A percentile compares a stretch with the other conserved stretches of the same genome.
Evolutionary conservation across 441 rosid species (phyloP).

Genomic region (Hura crepitans): DNA sequence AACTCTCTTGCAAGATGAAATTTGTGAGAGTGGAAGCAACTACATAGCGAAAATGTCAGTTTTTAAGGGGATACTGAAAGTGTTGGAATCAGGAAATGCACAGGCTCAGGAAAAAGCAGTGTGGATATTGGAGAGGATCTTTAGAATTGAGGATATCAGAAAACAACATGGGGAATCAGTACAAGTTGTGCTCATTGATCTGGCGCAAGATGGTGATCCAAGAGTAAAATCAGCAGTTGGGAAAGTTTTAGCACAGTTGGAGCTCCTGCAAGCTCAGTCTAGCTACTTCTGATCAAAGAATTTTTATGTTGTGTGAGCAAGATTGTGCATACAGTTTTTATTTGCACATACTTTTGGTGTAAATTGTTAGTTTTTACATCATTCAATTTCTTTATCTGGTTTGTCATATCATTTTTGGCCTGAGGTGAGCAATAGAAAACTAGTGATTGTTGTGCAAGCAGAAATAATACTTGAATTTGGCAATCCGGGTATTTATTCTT

Average conservation of each 20-base stretch:
- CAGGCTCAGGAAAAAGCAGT: slow-evolving; percentile 56
- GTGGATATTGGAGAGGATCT: slow-evolving; percentile 55
- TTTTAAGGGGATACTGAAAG: slow-evolving; percentile 38
- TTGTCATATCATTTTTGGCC: background rate
- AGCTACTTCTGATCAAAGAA: slow-evolving; percentile 37
- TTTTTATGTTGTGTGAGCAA: background rate
- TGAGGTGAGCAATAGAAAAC: background rate
- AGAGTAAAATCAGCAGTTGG: slow-evolving; percentile 42
- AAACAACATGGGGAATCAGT: slow-evolving; percentile 41
- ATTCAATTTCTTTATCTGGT: background rate
- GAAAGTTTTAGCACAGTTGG: slow-evolving; percentile 50
- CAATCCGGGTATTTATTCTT: too few species aligned
- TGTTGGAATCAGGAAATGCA: slow-evolving; percentile 34
- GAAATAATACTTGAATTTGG: background rate
- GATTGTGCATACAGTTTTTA: background rate
- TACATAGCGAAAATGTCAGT: slow-evolving; percentile 37
- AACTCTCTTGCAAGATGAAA: slow-evolving; percentile 53
- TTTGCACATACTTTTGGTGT: background rate
- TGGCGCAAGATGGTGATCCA: slow-evolving; percentile 52
- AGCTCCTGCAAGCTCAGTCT: slow-evolving; percentile 52
- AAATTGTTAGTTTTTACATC: background rate
- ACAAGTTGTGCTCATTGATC: slow-evolving; percentile 49
- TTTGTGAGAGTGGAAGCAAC: slow-evolving; percentile 52
- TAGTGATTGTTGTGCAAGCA: background rate
- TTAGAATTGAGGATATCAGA: slow-evolving; percentile 42